Conservation (phyloP, 352 stramenopile species). For the Phytophthora lateralis region DNA sequence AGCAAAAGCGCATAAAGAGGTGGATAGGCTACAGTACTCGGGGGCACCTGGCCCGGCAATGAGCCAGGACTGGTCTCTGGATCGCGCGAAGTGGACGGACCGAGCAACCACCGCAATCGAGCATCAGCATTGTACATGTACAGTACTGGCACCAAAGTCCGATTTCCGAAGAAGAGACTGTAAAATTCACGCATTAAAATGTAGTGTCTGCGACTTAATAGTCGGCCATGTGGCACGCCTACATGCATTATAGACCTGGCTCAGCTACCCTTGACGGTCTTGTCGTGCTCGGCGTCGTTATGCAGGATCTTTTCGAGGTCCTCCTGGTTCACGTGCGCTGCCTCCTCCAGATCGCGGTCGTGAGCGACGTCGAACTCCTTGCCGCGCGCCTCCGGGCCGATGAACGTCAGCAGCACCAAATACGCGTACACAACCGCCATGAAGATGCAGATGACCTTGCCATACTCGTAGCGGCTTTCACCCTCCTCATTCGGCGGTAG, state of each 20-base stretch:
- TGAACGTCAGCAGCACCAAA: conserved; percentile 42
- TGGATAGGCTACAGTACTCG: background rate
- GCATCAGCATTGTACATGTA: too few species aligned
- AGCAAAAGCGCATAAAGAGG: background rate
- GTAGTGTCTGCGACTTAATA: conserved; percentile 7
- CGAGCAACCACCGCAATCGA: background rate
- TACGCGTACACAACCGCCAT: conserved; percentile 54
- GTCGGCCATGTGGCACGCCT: background rate
- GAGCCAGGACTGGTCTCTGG: conserved; percentile 2
- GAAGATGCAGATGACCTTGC: conserved; percentile 50
- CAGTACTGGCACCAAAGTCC: background rate
- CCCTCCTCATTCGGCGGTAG: conserved; percentile 34
- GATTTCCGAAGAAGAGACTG: conserved; percentile 6
- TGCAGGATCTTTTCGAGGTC: conserved; percentile 47
- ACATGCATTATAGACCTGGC: background rate
- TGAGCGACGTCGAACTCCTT: conserved; percentile 53
- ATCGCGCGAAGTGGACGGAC: conserved; percentile 1
- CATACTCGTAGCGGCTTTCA: conserved; percentile 47
- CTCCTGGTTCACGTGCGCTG: conserved; percentile 33
- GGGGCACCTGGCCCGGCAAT: conserved; percentile 5
- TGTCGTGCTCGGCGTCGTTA: conserved; percentile 29
- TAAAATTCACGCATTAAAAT: conserved; percentile 20
- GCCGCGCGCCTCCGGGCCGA: conserved; percentile 47
- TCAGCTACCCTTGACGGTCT: conserved; percentile 32
- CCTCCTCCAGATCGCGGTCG: conserved; percentile 38